Base-by-base conservation (phyloP, 208 protist genomes). In the Porcisia hertigi region DNA sequence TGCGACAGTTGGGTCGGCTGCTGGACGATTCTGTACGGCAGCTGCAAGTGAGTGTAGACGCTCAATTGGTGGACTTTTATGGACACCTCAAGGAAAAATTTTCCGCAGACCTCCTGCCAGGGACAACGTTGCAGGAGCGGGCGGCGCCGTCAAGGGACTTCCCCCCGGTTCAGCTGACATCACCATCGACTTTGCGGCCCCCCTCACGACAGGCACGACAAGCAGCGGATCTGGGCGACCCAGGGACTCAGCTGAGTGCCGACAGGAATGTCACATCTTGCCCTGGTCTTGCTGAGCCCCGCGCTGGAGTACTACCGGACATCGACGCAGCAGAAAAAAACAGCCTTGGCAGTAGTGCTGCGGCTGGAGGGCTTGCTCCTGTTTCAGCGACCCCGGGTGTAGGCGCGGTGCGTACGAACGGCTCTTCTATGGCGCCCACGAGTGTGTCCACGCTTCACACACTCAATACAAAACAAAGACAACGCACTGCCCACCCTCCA, bases 51-150 rank as follows among this genome's bases (percentile, higher is more conserved):
- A 69, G 73, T 6, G 69, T 94, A 14, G 89, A 92, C 62, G 64
- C 39, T 0, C 80, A 88, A 47, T 53, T 94, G 12, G 80, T 92
- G 18, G 83, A 86, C 43, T 96, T 96, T 65, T 96, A 90, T 65
- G 76, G 76, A 1, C 84, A 94, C 75, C 70, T 93, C 79, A 77
- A 77, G 20, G 49, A 57, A 14, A 93, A 93, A 72, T 81, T 18
- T 45, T 73, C 84, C 54, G 41, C 71, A 18, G 54, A 72, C 23
- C 59, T 75, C 60, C 54, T 86, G 18, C 23, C 80, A 12, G 57
- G 66, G 25, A 36, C 47, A 63, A 60, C 70, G 41, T 25, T 59
- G 20, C 41, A 81, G 11, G 85, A 86, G 25, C 78, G 83, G 9
- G 52, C 9, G 41, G 39, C 18, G 52, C n/a, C 43, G 41, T 11